Conservation (phyloP, 208 protist species). For the Acanthamoeba rhysodes region DNA sequence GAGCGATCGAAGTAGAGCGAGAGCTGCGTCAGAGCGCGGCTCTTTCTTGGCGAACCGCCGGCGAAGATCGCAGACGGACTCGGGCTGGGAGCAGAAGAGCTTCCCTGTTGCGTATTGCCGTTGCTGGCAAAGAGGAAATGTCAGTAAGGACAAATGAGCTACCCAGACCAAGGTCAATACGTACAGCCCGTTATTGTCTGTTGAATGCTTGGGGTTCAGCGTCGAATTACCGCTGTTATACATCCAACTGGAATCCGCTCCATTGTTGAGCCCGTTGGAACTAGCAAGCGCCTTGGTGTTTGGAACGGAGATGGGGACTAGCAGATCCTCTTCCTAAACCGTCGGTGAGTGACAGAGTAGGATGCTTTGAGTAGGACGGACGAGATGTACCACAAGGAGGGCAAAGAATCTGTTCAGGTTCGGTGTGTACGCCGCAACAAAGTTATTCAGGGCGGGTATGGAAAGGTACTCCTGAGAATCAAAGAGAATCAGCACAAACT, state of each 20-base stretch:
- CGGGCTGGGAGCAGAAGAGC: neutral
- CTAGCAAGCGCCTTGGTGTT: neutral
- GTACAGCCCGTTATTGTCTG: neutral
- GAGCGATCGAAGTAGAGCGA: constrained; percentile 26
- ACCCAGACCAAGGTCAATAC: neutral
- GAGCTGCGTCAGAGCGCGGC: constrained; percentile 17
- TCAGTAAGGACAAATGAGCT: too few relatives aligned
- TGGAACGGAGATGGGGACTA: neutral
- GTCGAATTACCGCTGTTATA: neutral
- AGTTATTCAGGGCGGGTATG: neutral
- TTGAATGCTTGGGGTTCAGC: neutral
- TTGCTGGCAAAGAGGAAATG: neutral
- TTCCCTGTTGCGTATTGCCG: neutral
- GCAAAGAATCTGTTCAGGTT: constrained; percentile 27
- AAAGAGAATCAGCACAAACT: neutral
- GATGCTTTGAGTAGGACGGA: too few relatives aligned
- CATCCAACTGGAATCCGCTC: neutral
- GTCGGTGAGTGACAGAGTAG: neutral
- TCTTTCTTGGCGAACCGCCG: neutral
- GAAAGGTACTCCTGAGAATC: constrained; percentile 1
- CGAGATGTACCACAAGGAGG: neutral
- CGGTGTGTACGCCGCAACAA: neutral
- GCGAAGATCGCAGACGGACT: neutral
- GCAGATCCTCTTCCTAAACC: neutral
- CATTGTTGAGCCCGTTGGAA: neutral